A percentile compares a stretch with the other conserved stretches of the same genome.
Conservation (phyloP, 306 rosid genomes). For the Spatholobus suberectus region DNA sequence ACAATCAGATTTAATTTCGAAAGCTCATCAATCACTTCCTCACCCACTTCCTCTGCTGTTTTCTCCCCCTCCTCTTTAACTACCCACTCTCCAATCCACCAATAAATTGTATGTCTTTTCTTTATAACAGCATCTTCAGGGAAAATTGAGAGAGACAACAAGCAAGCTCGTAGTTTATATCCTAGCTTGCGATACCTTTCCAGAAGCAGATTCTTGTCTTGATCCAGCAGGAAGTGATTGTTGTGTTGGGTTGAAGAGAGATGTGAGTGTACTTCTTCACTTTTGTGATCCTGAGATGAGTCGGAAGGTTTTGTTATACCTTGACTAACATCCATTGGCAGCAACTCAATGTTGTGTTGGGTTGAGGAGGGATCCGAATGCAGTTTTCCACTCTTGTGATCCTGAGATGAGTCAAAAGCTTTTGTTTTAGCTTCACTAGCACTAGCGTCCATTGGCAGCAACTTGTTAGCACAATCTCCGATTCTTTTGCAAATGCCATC, state of each 20-base stretch:
- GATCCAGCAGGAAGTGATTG: no score
- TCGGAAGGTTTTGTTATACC: no score
- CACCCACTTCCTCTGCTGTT: constrained; percentile 38
- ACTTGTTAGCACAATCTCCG: background rate
- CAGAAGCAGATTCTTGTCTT: no score
- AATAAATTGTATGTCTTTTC: constrained; percentile 46
- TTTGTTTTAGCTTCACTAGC: no score
- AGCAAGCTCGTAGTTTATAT: background rate
- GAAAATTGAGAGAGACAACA: constrained; percentile 45
- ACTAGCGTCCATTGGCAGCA: background rate
- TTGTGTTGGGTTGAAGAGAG: background rate
- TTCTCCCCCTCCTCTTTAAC: no score
- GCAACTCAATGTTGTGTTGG: background rate
- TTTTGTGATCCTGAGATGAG: no score
- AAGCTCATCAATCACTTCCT: background rate
- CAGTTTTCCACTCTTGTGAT: background rate
- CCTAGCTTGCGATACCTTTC: no score
- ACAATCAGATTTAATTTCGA: background rate
- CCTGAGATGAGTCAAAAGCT: no score
- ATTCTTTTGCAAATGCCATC: background rate
- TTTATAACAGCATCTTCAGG: constrained; percentile 48
- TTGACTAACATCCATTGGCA: no score
- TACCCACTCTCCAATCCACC: constrained; percentile 74
- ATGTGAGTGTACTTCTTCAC: background rate
- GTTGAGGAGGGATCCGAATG: constrained; percentile 8